Evolutionary conservation across 2,329 filamentous ascomycete genomes (phyloP).

Genomic region (Diaporthe eres): DNA sequence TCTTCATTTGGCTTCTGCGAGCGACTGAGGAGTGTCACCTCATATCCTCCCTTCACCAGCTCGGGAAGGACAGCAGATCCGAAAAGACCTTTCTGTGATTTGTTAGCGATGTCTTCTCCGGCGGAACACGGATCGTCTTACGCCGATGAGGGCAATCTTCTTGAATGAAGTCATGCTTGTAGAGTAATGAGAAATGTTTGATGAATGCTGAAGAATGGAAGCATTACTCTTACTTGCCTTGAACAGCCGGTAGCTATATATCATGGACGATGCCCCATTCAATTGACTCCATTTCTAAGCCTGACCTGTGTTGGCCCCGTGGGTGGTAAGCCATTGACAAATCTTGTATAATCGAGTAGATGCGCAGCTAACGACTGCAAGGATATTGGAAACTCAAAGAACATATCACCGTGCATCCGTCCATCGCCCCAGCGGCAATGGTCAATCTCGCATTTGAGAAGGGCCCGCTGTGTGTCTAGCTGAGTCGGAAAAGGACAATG

Average conservation of each 20-base stretch:
- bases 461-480: background rate
- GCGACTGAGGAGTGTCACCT: background rate
- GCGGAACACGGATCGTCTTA: background rate
- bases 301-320: background rate
- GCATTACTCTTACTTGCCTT: background rate
- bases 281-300: background rate
- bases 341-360: background rate
- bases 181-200: background rate
- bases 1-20: background rate
- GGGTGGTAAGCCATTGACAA: background rate
- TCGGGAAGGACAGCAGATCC: constrained; percentile 5
- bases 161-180: background rate
- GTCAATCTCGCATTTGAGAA: no score
- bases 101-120: background rate
- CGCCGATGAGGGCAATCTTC: constrained; percentile 5
- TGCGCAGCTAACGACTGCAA: no score
- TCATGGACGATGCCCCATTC: background rate
- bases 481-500: background rate
- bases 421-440: no score
- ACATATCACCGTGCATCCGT: background rate
- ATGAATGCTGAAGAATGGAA: background rate
- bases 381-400: no score
- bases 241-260: background rate
- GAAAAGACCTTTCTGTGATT: background rate
- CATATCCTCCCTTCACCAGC: background rate